These are phyloP conservation scores for Discostella pseudostelligera DNA, from an alignment of 108 stramenopile species.

Conservation along the genomic window DNA sequence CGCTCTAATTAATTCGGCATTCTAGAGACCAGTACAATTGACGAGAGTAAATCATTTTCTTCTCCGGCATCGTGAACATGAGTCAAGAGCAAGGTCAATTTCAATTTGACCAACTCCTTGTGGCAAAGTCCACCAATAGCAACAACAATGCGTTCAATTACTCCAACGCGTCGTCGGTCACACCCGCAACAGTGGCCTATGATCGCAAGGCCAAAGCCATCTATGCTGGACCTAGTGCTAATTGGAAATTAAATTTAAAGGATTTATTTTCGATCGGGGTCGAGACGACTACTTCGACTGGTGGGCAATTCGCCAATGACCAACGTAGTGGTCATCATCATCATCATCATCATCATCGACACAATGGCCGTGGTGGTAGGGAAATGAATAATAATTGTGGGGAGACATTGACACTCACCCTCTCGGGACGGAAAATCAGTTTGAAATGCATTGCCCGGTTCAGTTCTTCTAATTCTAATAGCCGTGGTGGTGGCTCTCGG, in stretches of 20 bases:
- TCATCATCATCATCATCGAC: too few species aligned
- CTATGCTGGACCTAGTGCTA: conserved; percentile 6
- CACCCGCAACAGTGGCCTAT: neutral
- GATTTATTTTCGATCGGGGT: neutral
- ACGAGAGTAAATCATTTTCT: too few species aligned
- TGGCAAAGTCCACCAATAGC: too few species aligned
- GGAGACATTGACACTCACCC: neutral
- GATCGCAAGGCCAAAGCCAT: conserved; percentile 9
- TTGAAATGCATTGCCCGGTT: neutral
- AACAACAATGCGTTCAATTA: neutral
- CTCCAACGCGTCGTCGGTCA: neutral
- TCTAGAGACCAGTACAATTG: too few species aligned
- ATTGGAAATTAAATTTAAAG: conserved; percentile 10
- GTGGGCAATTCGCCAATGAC: too few species aligned
- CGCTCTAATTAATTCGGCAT: too few species aligned
- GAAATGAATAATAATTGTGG: neutral
- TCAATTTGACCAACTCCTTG: neutral
- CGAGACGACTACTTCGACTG: neutral
- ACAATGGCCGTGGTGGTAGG: neutral
- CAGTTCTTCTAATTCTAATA: too few species aligned
- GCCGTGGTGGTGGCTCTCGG: too few species aligned
- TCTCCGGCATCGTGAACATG: neutral
- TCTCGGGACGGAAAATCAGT: neutral
- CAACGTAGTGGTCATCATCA: too few species aligned
- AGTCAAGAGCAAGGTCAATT: neutral